These are phyloP conservation scores for Suillus discolor DNA, from an alignment of 768 basidiomycete genomes.

Conservation along the genomic window DNA sequence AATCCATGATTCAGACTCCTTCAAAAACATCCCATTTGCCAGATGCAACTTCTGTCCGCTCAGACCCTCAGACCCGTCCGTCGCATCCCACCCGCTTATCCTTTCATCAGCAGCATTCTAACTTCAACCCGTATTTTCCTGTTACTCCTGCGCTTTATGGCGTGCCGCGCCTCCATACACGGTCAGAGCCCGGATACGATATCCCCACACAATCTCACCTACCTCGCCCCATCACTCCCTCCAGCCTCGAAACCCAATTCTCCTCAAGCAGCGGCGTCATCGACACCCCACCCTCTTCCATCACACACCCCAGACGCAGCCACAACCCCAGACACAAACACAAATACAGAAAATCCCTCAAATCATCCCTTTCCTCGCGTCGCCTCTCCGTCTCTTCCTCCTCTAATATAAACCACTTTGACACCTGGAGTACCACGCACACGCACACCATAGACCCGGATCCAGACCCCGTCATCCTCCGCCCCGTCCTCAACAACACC, in stretches of 20 bases:
- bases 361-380: constrained; percentile 23
- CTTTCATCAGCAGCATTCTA: constrained; percentile 24
- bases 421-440: constrained; percentile 39
- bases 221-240: constrained; percentile 47
- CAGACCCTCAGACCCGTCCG: not conserved
- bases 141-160: constrained; percentile 8
- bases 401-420: constrained; percentile 26
- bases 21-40: constrained; percentile 19
- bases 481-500: constrained; percentile 57
- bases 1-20: constrained; percentile 68
- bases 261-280: constrained; percentile 46
- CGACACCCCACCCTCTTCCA: constrained; percentile 47
- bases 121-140: constrained; percentile 20
- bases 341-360: constrained; percentile 20
- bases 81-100: constrained; percentile 11
- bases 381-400: constrained; percentile 37
- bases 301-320: constrained; percentile 15
- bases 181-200: constrained; percentile 23
- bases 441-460: constrained; percentile 36
- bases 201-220: constrained; percentile 24
- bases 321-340: not conserved
- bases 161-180: constrained; percentile 11
- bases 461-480: constrained; percentile 59
- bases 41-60: constrained; percentile 47
- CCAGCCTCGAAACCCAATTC: constrained; percentile 51